Evolutionary conservation across 306 rosid species (phyloP).

Genomic region (Cicer yamashitae): DNA sequence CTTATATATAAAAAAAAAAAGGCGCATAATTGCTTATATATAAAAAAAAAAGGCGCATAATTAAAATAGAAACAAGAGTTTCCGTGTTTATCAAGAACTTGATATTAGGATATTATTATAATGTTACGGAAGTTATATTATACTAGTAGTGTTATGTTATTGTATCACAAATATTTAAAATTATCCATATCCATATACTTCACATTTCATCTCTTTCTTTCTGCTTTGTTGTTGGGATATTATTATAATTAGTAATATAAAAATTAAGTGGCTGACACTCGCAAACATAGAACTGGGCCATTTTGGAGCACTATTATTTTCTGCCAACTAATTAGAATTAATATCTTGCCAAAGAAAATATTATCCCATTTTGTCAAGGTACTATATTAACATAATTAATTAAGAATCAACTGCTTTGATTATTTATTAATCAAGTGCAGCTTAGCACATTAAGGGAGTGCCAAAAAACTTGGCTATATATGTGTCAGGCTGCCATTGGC

Average conservation of each 20-base stretch:
- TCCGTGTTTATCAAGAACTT: conserved; percentile 37
- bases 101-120: not conserved
- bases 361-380: conserved; percentile 40
- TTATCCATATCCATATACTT: conserved; percentile 37
- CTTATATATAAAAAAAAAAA: no score
- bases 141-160: not conserved
- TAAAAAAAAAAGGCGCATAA: conserved; percentile 42
- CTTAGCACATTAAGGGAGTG: not conserved
- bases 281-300: conserved; percentile 3
- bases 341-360: conserved; percentile 31
- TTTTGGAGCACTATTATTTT: conserved; percentile 19
- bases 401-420: conserved; percentile 34
- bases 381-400: conserved; percentile 18
- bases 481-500: conserved; percentile 42
- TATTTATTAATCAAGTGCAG: conserved; percentile 3
- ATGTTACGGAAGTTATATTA: conserved; percentile 25
- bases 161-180: conserved; percentile 42
- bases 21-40: no score
- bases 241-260: conserved; percentile 19
- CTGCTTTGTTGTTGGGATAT: not conserved
- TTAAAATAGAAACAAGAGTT: conserved; percentile 26
- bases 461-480: not conserved
- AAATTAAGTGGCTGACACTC: conserved; percentile 43
- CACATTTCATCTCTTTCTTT: conserved; percentile 35
- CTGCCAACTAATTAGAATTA: conserved; percentile 11